Conservation (phyloP, 192 early-diverging fungal species). For the Coemansia erecta region DNA sequence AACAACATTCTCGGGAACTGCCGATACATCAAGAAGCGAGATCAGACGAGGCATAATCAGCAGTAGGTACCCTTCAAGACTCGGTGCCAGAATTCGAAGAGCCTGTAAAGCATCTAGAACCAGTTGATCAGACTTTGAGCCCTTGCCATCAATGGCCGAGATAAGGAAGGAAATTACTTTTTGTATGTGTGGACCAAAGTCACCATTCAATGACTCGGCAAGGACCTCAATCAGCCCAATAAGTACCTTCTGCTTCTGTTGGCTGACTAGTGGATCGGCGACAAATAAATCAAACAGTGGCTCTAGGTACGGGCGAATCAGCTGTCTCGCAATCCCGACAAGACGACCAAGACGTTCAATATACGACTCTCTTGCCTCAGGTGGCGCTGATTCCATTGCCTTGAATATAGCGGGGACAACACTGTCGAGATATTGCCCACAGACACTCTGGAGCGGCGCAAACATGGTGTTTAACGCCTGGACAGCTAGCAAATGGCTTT, state of each 20-base stretch:
- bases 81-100: conserved; percentile 77
- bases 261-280: conserved; percentile 64
- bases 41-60: conserved; percentile 85
- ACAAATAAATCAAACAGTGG: conserved; percentile 80
- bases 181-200: conserved; percentile 83
- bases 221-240: conserved; percentile 85
- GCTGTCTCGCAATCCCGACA: conserved; percentile 80
- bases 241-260: conserved; percentile 71
- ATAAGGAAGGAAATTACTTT: conserved; percentile 79
- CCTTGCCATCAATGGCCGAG: conserved; percentile 80
- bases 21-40: conserved; percentile 71
- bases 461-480: conserved; percentile 94
- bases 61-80: conserved; percentile 91
- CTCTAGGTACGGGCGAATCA: conserved; percentile 82
- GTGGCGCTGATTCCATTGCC: conserved; percentile 81
- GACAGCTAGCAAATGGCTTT: conserved; percentile 82
- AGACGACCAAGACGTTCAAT: conserved; percentile 84
- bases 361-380: conserved; percentile 81
- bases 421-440: conserved; percentile 13
- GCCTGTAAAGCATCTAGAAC: conserved; percentile 73
- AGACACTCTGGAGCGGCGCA: conserved; percentile 59
- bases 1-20: conserved; percentile 60
- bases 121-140: conserved; percentile 62
- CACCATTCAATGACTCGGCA: conserved; percentile 78
- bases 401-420: conserved; percentile 87